Base-by-base conservation (phyloP, 1,284 basidiomycete genomes). In the Volvariella surrecta region DNA sequence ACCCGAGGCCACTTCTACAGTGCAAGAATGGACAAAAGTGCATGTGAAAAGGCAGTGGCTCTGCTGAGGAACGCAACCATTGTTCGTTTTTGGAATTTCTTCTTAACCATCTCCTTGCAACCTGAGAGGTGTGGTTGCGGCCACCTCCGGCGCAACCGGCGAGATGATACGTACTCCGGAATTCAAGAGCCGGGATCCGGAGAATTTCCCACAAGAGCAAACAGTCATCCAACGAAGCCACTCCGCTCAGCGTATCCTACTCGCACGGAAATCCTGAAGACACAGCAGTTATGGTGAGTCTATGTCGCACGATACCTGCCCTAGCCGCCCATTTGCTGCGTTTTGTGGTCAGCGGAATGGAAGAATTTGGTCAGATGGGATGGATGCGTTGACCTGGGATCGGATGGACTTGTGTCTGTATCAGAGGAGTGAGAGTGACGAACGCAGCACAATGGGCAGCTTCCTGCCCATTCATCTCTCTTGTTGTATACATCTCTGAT, bases 361-460 rank as follows among this genome's bases (percentile, higher is more conserved):
- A 50, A 19, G 37, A 49, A 28, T 6, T 11, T 6, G 24, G 48
- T 54, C 44, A 46, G 52, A 45, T 39, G 40, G 49, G 61, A 21
- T 61, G 63, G 62, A 64, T 64, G 52, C 50, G 47, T 48, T 39
- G 47, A 58, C 63, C 61, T 65, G 59, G 52, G 45, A 52, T 51
- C 40, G 46, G 48, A 49, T 54, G 46, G 44, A 46, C 28, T 22
- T 13, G 20, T 39, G 31, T 10, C 20, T 10, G 24, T 8, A n/a
- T 39, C 31, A 31, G 49, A 59, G 62, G 53, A 60, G 61, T 50
- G 43, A 49, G 45, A 38, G n/a, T 48, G 51, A 50, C 28, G 11
- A 28, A 28, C 34, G 6, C 34, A 19, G n/a, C 34, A 15, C n/a
- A 6, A 6, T 28, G 24, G 24, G 34, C 34, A 35, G 34, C 34